phyloP scores from a whole-genome alignment of 108 stramenopile genomes.

The Aurantiochytrium sp. region DNA sequence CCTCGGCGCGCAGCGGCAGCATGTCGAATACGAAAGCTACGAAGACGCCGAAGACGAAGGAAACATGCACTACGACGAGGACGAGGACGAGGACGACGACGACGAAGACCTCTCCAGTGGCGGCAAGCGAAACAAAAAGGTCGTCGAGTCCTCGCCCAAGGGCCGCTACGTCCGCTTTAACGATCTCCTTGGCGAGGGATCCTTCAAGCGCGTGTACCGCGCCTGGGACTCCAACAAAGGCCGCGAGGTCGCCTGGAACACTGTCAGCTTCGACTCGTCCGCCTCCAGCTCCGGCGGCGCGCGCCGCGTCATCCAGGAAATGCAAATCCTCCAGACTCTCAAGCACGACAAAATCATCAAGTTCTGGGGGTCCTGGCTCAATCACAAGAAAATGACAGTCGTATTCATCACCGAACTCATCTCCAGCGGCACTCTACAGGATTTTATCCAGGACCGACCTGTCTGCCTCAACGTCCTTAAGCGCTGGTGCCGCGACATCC shows the following conservation, averaged over 20 bases:
- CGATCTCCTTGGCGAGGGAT: neutral
- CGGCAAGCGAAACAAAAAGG: neutral
- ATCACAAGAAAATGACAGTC: constrained; percentile 76
- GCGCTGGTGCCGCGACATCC: constrained; percentile 87
- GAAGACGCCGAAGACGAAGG: too few relatives aligned
- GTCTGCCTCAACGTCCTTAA: constrained; percentile 48
- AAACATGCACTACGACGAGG: too few relatives aligned
- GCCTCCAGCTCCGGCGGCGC: constrained; percentile 65
- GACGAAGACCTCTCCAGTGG: too few relatives aligned
- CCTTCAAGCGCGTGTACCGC: constrained; percentile 45
- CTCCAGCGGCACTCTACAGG: neutral
- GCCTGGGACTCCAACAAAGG: constrained; percentile 94
- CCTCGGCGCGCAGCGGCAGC: too few relatives aligned
- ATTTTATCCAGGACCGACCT: neutral
- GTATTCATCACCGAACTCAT: constrained; percentile 34
- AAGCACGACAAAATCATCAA: constrained; percentile 91
- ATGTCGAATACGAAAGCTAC: too few relatives aligned
- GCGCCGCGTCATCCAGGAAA: constrained; percentile 89
- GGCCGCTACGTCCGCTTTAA: neutral
- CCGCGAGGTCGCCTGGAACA: constrained; percentile 96
- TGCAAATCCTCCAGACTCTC: constrained; percentile 78
- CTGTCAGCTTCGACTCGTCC: constrained; percentile 75
- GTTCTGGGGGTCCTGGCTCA: constrained; percentile 94
- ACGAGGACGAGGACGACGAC: too few relatives aligned
- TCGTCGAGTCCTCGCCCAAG: neutral